These are phyloP conservation scores for Aeschynomene evenia DNA, from an alignment of 306 rosid genomes.

Conservation along the genomic window DNA sequence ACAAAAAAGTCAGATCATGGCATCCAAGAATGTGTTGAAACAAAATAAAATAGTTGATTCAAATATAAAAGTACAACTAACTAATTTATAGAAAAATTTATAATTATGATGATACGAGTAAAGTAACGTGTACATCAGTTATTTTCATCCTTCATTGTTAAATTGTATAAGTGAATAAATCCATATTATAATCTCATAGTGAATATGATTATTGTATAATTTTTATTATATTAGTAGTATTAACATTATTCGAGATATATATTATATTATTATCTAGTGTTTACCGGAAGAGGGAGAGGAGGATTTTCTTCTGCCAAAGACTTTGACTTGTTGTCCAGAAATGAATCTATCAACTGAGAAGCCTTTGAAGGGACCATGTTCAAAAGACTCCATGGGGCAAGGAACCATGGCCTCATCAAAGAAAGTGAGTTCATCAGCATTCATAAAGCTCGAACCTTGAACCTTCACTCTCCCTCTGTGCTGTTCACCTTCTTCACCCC, in stretches of 20 bases:
- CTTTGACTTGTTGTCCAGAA: constrained; percentile 87
- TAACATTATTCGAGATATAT: too few species aligned
- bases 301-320: constrained; percentile 88
- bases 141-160: too few species aligned
- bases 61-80: too few species aligned
- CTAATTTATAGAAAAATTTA: too few species aligned
- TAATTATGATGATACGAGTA: too few species aligned
- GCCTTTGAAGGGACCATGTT: constrained; percentile 79
- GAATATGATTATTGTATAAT: too few species aligned
- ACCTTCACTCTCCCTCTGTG: constrained; percentile 73
- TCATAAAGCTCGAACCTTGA: constrained; percentile 63
- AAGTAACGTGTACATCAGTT: too few species aligned
- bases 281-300: constrained; percentile 51
- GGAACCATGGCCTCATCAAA: constrained; percentile 85
- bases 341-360: constrained; percentile 84
- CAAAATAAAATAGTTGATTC: constrained; percentile 11
- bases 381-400: constrained; percentile 77
- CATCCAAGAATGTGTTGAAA: constrained; percentile 27
- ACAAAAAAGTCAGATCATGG: not conserved
- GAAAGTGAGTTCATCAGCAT: constrained; percentile 77
- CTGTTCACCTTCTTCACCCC: constrained; percentile 87
- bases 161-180: too few species aligned
- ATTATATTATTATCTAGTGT: too few species aligned
- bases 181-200: too few species aligned
- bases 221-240: too few species aligned